Conservation (phyloP, 2,329 filamentous ascomycete genomes). For the Colletotrichum theobromicola region DNA sequence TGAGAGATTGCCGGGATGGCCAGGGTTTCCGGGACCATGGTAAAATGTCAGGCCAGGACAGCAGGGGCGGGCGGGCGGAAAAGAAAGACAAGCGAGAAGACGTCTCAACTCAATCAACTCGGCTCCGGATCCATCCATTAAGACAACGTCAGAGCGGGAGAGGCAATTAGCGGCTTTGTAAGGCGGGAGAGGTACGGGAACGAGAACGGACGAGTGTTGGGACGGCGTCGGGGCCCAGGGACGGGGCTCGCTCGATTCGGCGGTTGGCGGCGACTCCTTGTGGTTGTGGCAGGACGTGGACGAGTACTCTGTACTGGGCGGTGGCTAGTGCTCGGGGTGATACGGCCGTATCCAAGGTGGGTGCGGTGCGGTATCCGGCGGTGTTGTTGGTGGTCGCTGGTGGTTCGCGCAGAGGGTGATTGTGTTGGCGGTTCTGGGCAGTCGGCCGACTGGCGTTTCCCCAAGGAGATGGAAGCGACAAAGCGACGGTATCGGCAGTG, state of each 20-base stretch:
- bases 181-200: neutral
- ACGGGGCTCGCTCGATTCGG: neutral
- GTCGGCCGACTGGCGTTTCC: neutral
- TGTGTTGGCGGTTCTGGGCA: neutral
- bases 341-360: neutral
- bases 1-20: slow-evolving; percentile 6
- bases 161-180: neutral
- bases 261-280: neutral
- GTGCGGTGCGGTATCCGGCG: neutral
- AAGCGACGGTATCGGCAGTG: neutral
- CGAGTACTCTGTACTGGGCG: neutral
- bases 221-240: neutral
- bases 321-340: neutral
- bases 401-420: neutral
- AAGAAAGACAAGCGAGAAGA: neutral
- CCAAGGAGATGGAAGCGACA: neutral
- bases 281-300: neutral
- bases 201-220: neutral
- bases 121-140: neutral
- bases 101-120: neutral
- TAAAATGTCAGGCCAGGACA: neutral
- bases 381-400: neutral
- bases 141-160: neutral
- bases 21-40: slow-evolving; percentile 14
- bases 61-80: neutral